Conservation (phyloP, 2,329 filamentous ascomycete genomes). For the Xylaria sp. region DNA sequence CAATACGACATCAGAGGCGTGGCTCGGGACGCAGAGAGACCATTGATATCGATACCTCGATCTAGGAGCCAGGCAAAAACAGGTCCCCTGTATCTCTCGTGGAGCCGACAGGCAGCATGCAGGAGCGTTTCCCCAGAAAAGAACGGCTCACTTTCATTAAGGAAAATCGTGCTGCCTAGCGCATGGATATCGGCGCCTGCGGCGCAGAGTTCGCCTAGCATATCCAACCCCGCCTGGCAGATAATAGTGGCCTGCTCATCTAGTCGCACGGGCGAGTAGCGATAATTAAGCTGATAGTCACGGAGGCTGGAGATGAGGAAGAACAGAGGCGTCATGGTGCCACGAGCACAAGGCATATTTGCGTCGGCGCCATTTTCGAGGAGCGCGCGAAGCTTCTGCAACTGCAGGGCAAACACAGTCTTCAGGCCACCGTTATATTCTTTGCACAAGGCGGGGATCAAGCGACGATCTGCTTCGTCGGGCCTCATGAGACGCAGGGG, state of each 20-base stretch:
- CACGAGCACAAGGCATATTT: background rate
- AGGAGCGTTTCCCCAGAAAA: conserved; percentile 1
- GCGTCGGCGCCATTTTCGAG: conserved; percentile 8
- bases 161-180: background rate
- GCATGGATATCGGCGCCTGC: conserved; percentile 2
- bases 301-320: conserved; percentile 6
- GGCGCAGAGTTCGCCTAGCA: conserved; percentile 3
- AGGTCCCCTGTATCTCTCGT: conserved; percentile 3
- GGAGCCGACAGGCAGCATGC: conserved; percentile 6
- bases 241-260: conserved; percentile 1
- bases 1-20: conserved; percentile 16
- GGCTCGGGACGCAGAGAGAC: background rate
- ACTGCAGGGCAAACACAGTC: background rate
- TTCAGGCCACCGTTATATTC: conserved; percentile 7
- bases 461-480: background rate
- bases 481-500: too few relatives aligned
- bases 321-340: conserved; percentile 2
- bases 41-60: conserved; percentile 6
- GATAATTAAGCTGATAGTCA: background rate
- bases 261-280: conserved; percentile 1
- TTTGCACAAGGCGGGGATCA: background rate
- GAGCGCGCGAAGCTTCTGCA: conserved; percentile 10
- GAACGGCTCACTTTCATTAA: background rate
- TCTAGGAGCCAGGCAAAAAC: conserved; percentile 13
- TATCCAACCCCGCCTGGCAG: conserved; percentile 2